These are phyloP conservation scores for Monoraphidium neglectum DNA, from an alignment of 139 green algal species.

Conservation along the genomic window DNA sequence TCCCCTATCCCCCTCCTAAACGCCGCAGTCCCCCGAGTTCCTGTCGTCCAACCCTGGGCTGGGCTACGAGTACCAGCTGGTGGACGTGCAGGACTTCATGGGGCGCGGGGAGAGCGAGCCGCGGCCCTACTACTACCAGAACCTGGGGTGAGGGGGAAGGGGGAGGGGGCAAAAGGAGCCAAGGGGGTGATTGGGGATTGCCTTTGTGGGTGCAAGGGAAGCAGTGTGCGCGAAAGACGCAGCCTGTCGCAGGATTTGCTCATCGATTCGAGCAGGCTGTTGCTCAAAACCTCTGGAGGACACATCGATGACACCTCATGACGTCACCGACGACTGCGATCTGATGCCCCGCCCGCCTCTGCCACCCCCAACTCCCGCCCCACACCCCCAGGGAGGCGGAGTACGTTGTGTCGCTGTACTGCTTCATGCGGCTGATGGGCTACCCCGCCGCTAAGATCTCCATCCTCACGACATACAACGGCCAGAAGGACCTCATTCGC, in stretches of 20 bases:
- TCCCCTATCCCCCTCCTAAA: too few species aligned
- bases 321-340: too few species aligned
- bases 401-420: slow-evolving; percentile 75
- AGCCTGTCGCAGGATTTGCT: too few species aligned
- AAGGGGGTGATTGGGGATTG: too few species aligned
- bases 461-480: slow-evolving; percentile 99
- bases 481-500: slow-evolving; percentile 92
- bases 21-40: slow-evolving; percentile 41
- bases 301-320: too few species aligned
- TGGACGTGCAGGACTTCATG: slow-evolving; percentile 88
- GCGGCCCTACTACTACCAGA: slow-evolving; percentile 95
- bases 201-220: too few species aligned
- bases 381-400: slow-evolving; percentile 90
- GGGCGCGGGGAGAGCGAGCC: slow-evolving; percentile 80
- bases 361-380: background rate
- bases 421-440: slow-evolving; percentile 92
- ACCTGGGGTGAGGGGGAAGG: slow-evolving; percentile 96
- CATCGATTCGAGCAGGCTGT: too few species aligned
- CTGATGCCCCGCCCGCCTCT: too few species aligned
- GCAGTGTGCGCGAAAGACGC: too few species aligned
- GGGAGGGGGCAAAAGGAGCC: too few species aligned
- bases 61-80: slow-evolving; percentile 90
- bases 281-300: too few species aligned
- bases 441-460: slow-evolving; percentile 92
- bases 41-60: slow-evolving; percentile 88